phyloP scores from a whole-genome alignment of 1,284 basidiomycete genomes.

The Rhodotorula sp. region DNA sequence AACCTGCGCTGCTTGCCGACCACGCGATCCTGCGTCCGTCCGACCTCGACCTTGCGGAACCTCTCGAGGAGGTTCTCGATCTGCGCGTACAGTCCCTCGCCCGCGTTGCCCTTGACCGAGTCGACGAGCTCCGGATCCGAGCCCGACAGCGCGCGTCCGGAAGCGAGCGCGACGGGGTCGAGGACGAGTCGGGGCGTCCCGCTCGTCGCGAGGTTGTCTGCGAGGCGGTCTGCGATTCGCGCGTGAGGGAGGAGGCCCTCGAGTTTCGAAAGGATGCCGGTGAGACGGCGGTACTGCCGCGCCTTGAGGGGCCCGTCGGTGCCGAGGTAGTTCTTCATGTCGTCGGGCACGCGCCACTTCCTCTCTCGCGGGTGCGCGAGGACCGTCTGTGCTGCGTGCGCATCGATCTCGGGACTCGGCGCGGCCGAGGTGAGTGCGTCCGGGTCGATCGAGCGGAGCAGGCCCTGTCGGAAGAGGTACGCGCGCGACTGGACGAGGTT shows the following conservation, averaged over 20 bases:
- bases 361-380: slow-evolving; percentile 35
- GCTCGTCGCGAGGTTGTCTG: neutral
- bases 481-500: slow-evolving; percentile 35
- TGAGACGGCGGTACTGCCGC: slow-evolving; percentile 38
- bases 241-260: slow-evolving; percentile 40
- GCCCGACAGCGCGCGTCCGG: slow-evolving; percentile 3
- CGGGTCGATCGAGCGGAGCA: slow-evolving; percentile 34
- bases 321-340: slow-evolving; percentile 36
- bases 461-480: slow-evolving; percentile 31
- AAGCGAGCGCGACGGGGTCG: slow-evolving; percentile 32
- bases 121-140: neutral
- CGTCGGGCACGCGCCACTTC: slow-evolving; percentile 34
- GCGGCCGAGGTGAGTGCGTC: slow-evolving; percentile 30
- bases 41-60: slow-evolving; percentile 29
- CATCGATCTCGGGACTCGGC: slow-evolving; percentile 24
- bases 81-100: slow-evolving; percentile 21
- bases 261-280: slow-evolving; percentile 24
- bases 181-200: slow-evolving; percentile 16
- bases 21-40: slow-evolving; percentile 9
- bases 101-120: neutral
- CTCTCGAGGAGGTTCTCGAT: slow-evolving; percentile 33
- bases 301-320: slow-evolving; percentile 34
- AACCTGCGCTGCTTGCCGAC: slow-evolving; percentile 30
- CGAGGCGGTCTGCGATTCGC: slow-evolving; percentile 31
- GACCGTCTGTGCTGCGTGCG: slow-evolving; percentile 17